Base-by-base conservation (phyloP, 768 basidiomycete genomes). In the Termitomyces sp. region DNA sequence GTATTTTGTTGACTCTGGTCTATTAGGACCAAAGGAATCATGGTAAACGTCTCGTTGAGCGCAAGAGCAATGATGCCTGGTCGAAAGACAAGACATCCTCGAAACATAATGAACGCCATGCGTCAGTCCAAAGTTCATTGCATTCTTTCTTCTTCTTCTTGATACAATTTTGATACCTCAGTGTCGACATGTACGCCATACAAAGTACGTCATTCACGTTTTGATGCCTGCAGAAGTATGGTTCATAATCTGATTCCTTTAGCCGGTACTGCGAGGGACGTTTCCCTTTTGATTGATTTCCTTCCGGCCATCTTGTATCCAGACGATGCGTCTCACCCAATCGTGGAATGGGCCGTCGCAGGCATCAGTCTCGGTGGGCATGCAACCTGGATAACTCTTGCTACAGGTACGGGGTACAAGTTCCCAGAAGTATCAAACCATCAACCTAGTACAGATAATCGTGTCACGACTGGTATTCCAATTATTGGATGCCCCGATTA, bases 351-450 rank as follows among this genome's bases (percentile, higher is more conserved):
- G 86, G 83, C 84, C 12, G 76, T 88, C 3, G 79, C 82, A 0
- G 94, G 94, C 0, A 77, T 88, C 62, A 90, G 88, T 59, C 81
- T 97, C 0, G 94, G 93, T 0, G 93, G 92, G 0, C 92, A 97
- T 67, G 79, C 90, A 0, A 78, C 89, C 0, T 95, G 93, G 92
- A 77, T 88, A 31, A 74, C 78, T 2, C 78, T 92, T 36, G 65
- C 79, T 22, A 73, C 74, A 61, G 79, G 80, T 74, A 67, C 16
- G 67, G 49, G 0, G 18, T 42, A 14, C 31, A 1, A 22, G 44
- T 31, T 24, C 22, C 7, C 18, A 18, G 12, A 47, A 18, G 29
- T 20, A 31, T 10, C 20, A 6, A 31, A 22, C 3, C 10, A n/a
- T 46, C 31, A 29, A 47, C 6, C 4, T 36, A 14, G 20, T 20